These are phyloP conservation scores for Erysimum cheiri DNA, from an alignment of 441 rosid species.

Conservation along the genomic window DNA sequence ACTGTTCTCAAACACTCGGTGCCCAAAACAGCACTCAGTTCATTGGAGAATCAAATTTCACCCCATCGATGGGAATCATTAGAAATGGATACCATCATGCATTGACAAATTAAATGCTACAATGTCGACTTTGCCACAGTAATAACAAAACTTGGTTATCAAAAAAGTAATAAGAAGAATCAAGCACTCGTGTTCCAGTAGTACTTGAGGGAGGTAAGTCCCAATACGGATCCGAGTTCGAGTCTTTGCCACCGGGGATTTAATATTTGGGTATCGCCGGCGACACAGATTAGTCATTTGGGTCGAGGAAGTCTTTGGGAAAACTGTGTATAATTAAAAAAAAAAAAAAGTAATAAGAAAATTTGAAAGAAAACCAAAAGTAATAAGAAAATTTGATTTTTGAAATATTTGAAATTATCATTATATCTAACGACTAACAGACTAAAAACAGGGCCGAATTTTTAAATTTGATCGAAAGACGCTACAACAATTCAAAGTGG, in stretches of 20 bases:
- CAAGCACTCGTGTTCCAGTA: too few relatives aligned
- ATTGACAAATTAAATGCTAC: too few relatives aligned
- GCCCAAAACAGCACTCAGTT: background rate
- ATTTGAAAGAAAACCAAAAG: too few relatives aligned
- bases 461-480: background rate
- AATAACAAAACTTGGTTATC: background rate
- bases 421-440: too few relatives aligned
- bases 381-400: background rate
- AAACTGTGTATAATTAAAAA: too few relatives aligned
- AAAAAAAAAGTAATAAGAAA: background rate
- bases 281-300: too few relatives aligned
- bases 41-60: background rate
- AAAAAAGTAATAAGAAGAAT: background rate
- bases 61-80: background rate
- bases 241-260: too few relatives aligned
- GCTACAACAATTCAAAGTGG: background rate
- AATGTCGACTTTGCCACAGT: background rate
- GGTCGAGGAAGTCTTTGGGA: too few relatives aligned
- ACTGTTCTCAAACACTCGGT: constrained; percentile 1
- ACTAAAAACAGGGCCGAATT: background rate
- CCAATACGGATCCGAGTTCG: too few relatives aligned
- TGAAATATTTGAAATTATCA: background rate
- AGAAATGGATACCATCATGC: too few relatives aligned
- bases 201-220: too few relatives aligned
- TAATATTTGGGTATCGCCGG: too few relatives aligned